Conservation (phyloP, 768 basidiomycete genomes). For the Scleroderma bovista region DNA sequence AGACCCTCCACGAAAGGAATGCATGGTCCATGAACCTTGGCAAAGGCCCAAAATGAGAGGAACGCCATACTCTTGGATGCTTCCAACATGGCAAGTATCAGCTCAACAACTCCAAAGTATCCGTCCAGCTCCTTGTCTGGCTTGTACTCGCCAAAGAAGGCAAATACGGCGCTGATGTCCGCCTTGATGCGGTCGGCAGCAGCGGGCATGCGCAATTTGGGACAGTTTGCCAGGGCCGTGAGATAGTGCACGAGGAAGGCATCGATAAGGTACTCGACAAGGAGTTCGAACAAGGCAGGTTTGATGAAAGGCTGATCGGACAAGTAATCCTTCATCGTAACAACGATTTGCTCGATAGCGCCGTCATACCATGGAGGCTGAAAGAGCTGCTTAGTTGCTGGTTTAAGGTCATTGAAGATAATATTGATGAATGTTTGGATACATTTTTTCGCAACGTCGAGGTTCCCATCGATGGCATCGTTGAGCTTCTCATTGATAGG, state of each 20-base stretch:
- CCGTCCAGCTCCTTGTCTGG: slow-evolving; percentile 72
- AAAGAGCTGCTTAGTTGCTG: slow-evolving; percentile 82
- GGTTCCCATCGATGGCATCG: slow-evolving; percentile 95
- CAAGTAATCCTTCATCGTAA: slow-evolving; percentile 97
- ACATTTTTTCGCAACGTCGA: slow-evolving; percentile 98
- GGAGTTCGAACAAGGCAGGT: slow-evolving; percentile 81
- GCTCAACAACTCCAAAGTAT: slow-evolving; percentile 82
- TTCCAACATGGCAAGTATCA: slow-evolving; percentile 73
- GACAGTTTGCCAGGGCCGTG: slow-evolving; percentile 74
- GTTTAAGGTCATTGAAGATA: slow-evolving; percentile 91
- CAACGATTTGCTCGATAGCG: slow-evolving; percentile 80
- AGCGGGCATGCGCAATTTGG: slow-evolving; percentile 81
- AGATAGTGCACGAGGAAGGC: slow-evolving; percentile 87
- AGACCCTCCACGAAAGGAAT: slow-evolving; percentile 86
- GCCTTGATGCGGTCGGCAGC: slow-evolving; percentile 79
- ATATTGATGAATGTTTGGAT: slow-evolving; percentile 91
- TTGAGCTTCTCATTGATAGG: slow-evolving; percentile 84
- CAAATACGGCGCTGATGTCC: slow-evolving; percentile 73
- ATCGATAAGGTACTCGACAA: slow-evolving; percentile 90
- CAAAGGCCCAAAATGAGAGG: slow-evolving; percentile 91
- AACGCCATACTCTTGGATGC: slow-evolving; percentile 88
- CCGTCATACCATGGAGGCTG: slow-evolving; percentile 87
- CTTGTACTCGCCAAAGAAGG: slow-evolving; percentile 78
- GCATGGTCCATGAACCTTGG: slow-evolving; percentile 90
- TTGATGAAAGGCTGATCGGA: slow-evolving; percentile 90